Evolutionary conservation across 1,284 basidiomycete genomes (phyloP), one percentile per base, ranked within the genome.

Genomic region (Porogramme epimiltina): DNA sequence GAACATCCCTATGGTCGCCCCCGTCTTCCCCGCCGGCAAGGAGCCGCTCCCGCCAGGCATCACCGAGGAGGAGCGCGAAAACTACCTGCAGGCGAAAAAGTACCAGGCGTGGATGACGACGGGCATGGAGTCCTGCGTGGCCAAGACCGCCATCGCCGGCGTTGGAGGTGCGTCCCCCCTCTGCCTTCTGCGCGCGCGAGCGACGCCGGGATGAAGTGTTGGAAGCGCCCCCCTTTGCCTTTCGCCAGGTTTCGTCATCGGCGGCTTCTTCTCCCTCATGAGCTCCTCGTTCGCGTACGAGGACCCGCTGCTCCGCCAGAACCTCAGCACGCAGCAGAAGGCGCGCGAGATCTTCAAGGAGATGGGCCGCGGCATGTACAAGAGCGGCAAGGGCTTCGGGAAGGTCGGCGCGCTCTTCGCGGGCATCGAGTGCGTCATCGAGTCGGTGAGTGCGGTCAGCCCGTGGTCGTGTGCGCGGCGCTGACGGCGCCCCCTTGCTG

Each of bases 181-280:
- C 13, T 8, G 8, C 8, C 16, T 19, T 36, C 15, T 28, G 39
- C 13, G 8, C 34, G 13, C 34, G 8, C 13, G n/a, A 37, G 34
- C 34, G n/a, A 18, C 34, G n/a, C 13, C 13, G 28, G 28, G 15
- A 6, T 18, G 4, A n/a, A 28, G 25, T 36, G 22, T 42, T 28
- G 47, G 58, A 65, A 62, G 51, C 47, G 45, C 5, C 6, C 16
- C 34, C 34, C 31, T 42, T 22, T 40, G n/a, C 33, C 24, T 51
- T 33, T 45, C 51, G 49, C 44, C 70, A 91, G 96, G 94, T 52
- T 87, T 98, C 65, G 95, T 81, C 11, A 80, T 98, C 43, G 97
- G 96, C 58, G 95, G 89, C 25, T 95, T 98, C 77, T 94, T 99
- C 75, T 93, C 93, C 1, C 80, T 99, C 56, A 96, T 99, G 94